Conservation (phyloP, 108 stramenopile genomes). For the Discostella stelligeroides region DNA sequence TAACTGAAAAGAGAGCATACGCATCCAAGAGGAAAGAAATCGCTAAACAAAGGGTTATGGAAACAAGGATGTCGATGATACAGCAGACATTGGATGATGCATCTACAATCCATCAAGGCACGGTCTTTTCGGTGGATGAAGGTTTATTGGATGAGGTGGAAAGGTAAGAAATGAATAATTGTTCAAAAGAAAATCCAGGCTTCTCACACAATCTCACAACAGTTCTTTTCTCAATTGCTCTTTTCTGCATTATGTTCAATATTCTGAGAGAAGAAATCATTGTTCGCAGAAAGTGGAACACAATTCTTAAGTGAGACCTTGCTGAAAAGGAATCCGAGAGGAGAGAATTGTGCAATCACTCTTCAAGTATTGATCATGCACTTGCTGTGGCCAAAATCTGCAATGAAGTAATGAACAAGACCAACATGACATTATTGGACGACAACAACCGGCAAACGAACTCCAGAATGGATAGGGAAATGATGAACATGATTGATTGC, state of each 20-base stretch:
- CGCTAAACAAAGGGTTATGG: constrained; percentile 30
- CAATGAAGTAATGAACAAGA: constrained; percentile 47
- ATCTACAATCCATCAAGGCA: constrained; percentile 33
- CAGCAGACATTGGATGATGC: constrained; percentile 55
- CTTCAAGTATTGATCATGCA: constrained; percentile 40
- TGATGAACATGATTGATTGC: constrained; percentile 56
- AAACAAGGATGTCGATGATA: constrained; percentile 44
- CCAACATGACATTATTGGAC: constrained; percentile 38
- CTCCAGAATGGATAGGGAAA: constrained; percentile 53
- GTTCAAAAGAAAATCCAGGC: not conserved
- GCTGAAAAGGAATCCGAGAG: constrained; percentile 52
- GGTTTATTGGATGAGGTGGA: constrained; percentile 56
- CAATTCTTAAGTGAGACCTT: constrained; percentile 47
- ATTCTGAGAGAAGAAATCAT: constrained; percentile 59
- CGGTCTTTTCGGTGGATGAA: constrained; percentile 53
- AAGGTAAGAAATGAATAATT: constrained; percentile 15
- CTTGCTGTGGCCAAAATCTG: constrained; percentile 48
- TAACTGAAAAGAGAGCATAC: constrained; percentile 19
- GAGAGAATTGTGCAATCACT: constrained; percentile 48
- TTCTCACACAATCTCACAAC: not conserved
- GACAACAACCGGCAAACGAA: no score
- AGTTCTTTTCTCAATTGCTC: not conserved
- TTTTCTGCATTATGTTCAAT: constrained; percentile 49
- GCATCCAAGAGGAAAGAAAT: constrained; percentile 34
- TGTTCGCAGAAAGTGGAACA: constrained; percentile 48